Conservation (phyloP, 371 early-diverging fungal species). For the Batrachochytrium dendrobatidis region DNA sequence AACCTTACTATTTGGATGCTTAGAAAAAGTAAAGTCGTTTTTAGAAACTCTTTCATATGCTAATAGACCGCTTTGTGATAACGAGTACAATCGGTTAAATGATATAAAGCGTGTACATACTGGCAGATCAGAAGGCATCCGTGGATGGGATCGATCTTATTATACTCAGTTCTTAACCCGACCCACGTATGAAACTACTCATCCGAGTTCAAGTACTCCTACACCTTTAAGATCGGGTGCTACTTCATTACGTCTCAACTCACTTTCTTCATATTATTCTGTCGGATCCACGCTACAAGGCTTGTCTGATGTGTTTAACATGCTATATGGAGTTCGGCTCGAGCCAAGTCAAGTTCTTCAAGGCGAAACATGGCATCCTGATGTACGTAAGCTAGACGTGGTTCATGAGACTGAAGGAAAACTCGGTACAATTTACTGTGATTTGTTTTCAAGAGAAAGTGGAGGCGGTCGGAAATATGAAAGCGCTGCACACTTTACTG, state of each 20-base stretch:
- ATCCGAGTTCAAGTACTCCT: not conserved
- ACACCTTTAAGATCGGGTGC: too few relatives aligned
- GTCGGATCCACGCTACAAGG: conserved; percentile 85
- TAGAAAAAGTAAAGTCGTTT: conserved; percentile 77
- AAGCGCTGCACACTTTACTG: conserved; percentile 91
- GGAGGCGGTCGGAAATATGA: conserved; percentile 52
- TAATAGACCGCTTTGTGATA: conserved; percentile 36
- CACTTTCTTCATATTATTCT: conserved; percentile 60
- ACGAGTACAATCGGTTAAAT: conserved; percentile 13
- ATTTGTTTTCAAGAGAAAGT: conserved; percentile 63
- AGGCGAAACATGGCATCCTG: conserved; percentile 78
- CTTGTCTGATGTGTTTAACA: conserved; percentile 68
- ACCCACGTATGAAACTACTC: not conserved
- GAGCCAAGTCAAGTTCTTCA: conserved; percentile 51
- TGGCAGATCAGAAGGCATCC: conserved; percentile 25
- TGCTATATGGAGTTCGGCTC: conserved; percentile 78
- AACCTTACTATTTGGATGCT: not conserved
- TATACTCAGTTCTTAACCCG: conserved; percentile 35
- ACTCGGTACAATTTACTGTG: conserved; percentile 90
- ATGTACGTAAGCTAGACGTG: conserved; percentile 81
- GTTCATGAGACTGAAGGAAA: conserved; percentile 70
- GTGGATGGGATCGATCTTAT: conserved; percentile 84
- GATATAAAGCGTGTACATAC: conserved; percentile 18
- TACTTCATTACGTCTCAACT: not conserved
- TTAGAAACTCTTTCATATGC: conserved; percentile 54